These are phyloP conservation scores for Auricularia sp. DNA, from an alignment of 768 basidiomycete species.

Conservation along the genomic window DNA sequence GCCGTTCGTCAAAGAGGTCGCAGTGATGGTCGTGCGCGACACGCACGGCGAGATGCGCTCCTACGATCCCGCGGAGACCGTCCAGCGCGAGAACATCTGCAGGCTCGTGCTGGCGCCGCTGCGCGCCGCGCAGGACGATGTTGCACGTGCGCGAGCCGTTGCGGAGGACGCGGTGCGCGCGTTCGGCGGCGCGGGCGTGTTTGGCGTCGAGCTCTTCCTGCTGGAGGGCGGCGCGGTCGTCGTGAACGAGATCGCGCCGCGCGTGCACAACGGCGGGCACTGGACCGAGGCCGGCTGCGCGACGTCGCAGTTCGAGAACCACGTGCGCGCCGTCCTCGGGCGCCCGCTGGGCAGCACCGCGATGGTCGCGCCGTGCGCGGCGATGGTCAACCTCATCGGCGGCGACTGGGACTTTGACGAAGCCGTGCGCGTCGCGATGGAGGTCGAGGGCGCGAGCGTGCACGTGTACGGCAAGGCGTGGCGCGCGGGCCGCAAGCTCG, in stretches of 20 bases:
- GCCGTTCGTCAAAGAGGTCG: constrained; percentile 78
- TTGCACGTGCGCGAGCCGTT: constrained; percentile 49
- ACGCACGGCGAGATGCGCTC: constrained; percentile 60
- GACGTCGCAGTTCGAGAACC: constrained; percentile 95
- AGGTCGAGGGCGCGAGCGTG: constrained; percentile 61
- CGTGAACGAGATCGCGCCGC: constrained; percentile 95
- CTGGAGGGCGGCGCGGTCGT: constrained; percentile 80
- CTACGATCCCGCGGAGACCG: constrained; percentile 90
- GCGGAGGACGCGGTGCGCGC: constrained; percentile 75
- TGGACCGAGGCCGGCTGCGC: constrained; percentile 97
- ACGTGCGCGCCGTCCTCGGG: constrained; percentile 85
- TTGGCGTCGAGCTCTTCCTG: constrained; percentile 98
- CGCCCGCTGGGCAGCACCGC: constrained; percentile 83
- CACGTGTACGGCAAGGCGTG: constrained; percentile 95
- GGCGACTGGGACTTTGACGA: constrained; percentile 53
- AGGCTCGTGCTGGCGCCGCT: constrained; percentile 88
- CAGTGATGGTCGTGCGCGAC: constrained; percentile 92
- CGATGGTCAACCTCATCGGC: constrained; percentile 95
- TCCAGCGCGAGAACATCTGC: constrained; percentile 89
- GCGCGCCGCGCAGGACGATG: constrained; percentile 37
- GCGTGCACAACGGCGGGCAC: constrained; percentile 97
- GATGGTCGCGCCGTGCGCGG: constrained; percentile 76
- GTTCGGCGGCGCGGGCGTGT: constrained; percentile 83
- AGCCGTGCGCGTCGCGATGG: constrained; percentile 42
- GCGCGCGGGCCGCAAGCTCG: constrained; percentile 92